phyloP scores from a whole-genome alignment of 139 green algal species.

The Desmodesmus armatus region DNA sequence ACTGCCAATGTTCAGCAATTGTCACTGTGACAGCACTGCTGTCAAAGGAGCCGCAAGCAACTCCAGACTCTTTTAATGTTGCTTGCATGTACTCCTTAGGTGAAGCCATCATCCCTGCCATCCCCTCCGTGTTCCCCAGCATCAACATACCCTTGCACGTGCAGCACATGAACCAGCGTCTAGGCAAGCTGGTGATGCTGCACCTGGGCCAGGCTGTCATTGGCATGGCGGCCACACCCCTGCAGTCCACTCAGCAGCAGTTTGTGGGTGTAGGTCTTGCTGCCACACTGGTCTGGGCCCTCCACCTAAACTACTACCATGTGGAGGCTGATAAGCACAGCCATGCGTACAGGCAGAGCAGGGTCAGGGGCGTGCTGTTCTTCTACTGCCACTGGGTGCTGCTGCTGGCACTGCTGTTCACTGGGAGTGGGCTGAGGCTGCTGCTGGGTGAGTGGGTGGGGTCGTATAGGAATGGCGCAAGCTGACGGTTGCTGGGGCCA shows the following conservation, averaged over 20 bases:
- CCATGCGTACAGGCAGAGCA: constrained; percentile 26
- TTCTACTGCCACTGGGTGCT: constrained; percentile 32
- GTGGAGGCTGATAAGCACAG: constrained; percentile 1
- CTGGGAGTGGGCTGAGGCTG: constrained; percentile 2
- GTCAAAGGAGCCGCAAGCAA: neutral
- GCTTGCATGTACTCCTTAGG: neutral
- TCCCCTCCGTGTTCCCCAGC: neutral
- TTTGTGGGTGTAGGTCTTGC: constrained; percentile 8
- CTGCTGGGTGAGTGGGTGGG: neutral
- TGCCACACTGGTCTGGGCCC: neutral
- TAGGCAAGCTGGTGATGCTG: constrained; percentile 16
- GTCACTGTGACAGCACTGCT: neutral
- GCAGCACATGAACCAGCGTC: constrained; percentile 20
- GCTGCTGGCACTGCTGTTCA: constrained; percentile 6
- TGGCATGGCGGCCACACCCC: neutral
- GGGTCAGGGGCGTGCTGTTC: constrained; percentile 5
- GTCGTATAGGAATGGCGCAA: neutral
- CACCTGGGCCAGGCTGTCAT: constrained; percentile 17
- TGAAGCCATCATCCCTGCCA: neutral
- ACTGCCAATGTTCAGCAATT: no score
- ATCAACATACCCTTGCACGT: constrained; percentile 18
- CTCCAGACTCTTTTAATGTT: no score
- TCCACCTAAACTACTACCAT: constrained; percentile 25
- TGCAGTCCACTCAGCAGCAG: neutral
- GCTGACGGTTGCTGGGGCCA: neutral